Base-by-base conservation (phyloP, 1,139 yeast genomes). In the Diutina pseudorugosa region DNA sequence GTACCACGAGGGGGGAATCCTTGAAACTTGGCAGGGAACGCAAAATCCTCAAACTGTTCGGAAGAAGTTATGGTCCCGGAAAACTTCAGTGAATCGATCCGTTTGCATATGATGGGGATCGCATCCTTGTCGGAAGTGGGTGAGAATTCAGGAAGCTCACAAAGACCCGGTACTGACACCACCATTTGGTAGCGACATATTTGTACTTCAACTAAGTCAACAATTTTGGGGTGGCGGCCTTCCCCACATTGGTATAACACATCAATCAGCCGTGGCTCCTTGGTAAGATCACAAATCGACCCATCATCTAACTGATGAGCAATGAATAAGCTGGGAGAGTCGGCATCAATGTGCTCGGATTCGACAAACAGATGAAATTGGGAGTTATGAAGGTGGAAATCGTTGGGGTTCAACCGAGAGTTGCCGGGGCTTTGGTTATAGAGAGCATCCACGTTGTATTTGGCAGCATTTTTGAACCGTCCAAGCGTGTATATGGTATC, bases 401-500 rank as follows among this genome's bases (percentile, higher is more conserved):
- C 49, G 4, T 12, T 16, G 5, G 21, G 23, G 19, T 45, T 23
- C 40, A 45, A 27, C 11, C 27, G 19, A 7, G 14, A 8, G n/a
- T 45, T 45, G 14, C 49, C 49, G 9, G 36, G 36, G 23, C 21
- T n/a, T 23, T 45, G 49, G n/a, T 45, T 45, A 3, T 25, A 9
- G n/a, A 45, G 21, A 8, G 36, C 27, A 19, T 45, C 49, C 49
- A 16, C n/a, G 11, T 12, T 9, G 6, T 25, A 16, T 2, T 45
- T 6, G 14, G 23, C 12, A 6, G 36, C 16, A 4, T 27, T 27
- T 36, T 45, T 45, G 27, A 45, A 45, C 40, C 49, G 30, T 1
- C 49, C 49, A 16, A 45, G 30, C 36, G 49, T 45, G 21, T 23
- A 45, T 33, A 45, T 45, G 21, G 49, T 27, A 27, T 45, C 19